These are phyloP conservation scores for Aspergillus quadrilineatus DNA, from an alignment of 2,329 filamentous ascomycete species.

Conservation along the genomic window DNA sequence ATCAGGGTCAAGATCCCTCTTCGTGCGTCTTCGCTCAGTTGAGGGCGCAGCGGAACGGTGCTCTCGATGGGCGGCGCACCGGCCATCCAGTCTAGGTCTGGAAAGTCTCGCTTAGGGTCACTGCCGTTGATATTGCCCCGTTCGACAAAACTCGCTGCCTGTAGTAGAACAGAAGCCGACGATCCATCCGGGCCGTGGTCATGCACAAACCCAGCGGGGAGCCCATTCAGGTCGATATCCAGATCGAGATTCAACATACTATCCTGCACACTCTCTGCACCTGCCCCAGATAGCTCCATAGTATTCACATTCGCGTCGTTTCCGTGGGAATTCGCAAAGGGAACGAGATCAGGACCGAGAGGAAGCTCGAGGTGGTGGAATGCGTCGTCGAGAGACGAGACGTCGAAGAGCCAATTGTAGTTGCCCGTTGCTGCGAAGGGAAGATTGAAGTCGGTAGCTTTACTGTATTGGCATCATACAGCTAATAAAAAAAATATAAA, in stretches of 20 bases:
- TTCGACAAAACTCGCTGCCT: conserved; percentile 27
- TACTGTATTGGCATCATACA: not conserved
- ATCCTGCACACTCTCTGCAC: not conserved
- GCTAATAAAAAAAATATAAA: no score
- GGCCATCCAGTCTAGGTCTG: conserved; percentile 30
- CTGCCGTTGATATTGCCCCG: conserved; percentile 1
- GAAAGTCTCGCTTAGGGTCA: not conserved
- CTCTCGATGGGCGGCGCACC: conserved; percentile 15
- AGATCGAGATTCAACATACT: conserved; percentile 6
- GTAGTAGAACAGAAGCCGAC: conserved; percentile 20
- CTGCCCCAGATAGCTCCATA: no score
- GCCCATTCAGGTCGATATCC: not conserved
- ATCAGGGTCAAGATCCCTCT: conserved; percentile 52
- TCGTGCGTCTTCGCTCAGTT: conserved; percentile 33
- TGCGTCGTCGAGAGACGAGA: conserved; percentile 38
- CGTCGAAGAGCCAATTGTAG: conserved; percentile 63
- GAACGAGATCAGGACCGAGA: conserved; percentile 24
- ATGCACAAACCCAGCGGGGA: not conserved
- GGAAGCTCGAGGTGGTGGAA: conserved; percentile 29
- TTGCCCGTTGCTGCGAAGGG: conserved; percentile 63
- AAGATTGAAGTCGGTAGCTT: conserved; percentile 63
- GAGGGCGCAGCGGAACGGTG: conserved; percentile 19
- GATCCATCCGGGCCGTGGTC: conserved; percentile 19
- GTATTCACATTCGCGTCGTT: no score
- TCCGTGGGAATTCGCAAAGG: conserved; percentile 22